phyloP scores from a whole-genome alignment of 1,284 basidiomycete species.

The Butyriboletus regius region DNA sequence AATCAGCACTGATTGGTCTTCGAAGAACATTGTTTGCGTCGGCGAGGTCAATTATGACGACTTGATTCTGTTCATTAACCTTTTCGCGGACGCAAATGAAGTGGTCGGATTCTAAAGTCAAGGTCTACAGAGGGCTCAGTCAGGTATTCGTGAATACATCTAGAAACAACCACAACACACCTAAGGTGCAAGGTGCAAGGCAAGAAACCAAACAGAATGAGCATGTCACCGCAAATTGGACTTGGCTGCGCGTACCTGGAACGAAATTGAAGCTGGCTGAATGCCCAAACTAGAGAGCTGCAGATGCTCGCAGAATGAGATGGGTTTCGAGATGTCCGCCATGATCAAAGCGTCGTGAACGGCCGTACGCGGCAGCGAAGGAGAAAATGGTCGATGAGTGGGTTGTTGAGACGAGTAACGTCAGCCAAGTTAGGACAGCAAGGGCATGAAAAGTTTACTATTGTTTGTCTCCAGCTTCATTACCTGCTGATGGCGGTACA shows the following conservation, averaged over 20 bases:
- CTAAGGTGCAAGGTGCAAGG: constrained; percentile 11
- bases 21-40: constrained; percentile 95
- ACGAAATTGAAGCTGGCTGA: constrained; percentile 93
- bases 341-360: constrained; percentile 27
- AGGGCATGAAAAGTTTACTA: constrained; percentile 26
- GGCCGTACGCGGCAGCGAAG: constrained; percentile 14
- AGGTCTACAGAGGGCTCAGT: constrained; percentile 44
- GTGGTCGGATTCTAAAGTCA: constrained; percentile 94
- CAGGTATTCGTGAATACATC: constrained; percentile 4
- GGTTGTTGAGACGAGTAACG: constrained; percentile 16
- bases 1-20: constrained; percentile 93
- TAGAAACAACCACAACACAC: constrained; percentile 7
- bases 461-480: constrained; percentile 27
- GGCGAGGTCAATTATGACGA: constrained; percentile 92
- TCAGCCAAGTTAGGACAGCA: constrained; percentile 9
- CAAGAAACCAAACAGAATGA: constrained; percentile 20
- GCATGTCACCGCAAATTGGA: constrained; percentile 28
- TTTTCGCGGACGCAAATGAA: constrained; percentile 92
- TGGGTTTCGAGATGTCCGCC: constrained; percentile 58
- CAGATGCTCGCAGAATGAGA: constrained; percentile 76
- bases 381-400: constrained; percentile 18
- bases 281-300: constrained; percentile 95
- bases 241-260: constrained; percentile 64
- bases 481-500: not conserved
- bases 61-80: constrained; percentile 85